phyloP scores from a whole-genome alignment of 2,329 filamentous ascomycete species.

The Trichocomaceae sp. region DNA sequence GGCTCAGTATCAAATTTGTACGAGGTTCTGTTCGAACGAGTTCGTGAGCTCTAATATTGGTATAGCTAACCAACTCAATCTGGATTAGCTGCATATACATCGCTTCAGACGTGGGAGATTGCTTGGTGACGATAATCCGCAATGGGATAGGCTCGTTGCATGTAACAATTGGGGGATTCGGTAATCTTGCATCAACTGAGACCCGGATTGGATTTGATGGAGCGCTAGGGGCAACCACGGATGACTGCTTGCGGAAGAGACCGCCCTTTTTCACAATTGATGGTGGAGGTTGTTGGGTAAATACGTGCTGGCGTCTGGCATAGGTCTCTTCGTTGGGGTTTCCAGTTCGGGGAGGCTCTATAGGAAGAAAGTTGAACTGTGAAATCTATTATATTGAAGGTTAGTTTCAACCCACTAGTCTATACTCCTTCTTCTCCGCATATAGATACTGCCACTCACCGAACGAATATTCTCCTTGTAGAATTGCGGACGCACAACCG shows the following conservation, averaged over 20 bases:
- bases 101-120: slow-evolving; percentile 60
- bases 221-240: slow-evolving; percentile 24
- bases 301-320: slow-evolving; percentile 65
- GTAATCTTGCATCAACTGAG: slow-evolving; percentile 75
- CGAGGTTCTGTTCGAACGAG: slow-evolving; percentile 62
- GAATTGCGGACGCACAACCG: slow-evolving; percentile 77
- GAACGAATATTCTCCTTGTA: slow-evolving; percentile 82
- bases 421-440: too few relatives aligned
- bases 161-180: slow-evolving; percentile 79
- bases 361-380: slow-evolving; percentile 81
- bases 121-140: slow-evolving; percentile 69
- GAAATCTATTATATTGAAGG: slow-evolving; percentile 25
- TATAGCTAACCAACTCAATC: slow-evolving; percentile 73
- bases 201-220: slow-evolving; percentile 48
- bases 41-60: slow-evolving; percentile 71
- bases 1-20: slow-evolving; percentile 68
- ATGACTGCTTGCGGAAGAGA: slow-evolving; percentile 49
- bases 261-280: slow-evolving; percentile 42
- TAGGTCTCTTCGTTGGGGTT: slow-evolving; percentile 70
- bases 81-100: slow-evolving; percentile 74
- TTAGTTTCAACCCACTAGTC: not conserved
- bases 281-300: slow-evolving; percentile 32
- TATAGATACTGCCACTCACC: slow-evolving; percentile 12
- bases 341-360: slow-evolving; percentile 73
- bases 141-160: slow-evolving; percentile 82